Evolutionary conservation across 73 alveolate genomes (phyloP).

Genomic region (Paramecium octaurelia): DNA sequence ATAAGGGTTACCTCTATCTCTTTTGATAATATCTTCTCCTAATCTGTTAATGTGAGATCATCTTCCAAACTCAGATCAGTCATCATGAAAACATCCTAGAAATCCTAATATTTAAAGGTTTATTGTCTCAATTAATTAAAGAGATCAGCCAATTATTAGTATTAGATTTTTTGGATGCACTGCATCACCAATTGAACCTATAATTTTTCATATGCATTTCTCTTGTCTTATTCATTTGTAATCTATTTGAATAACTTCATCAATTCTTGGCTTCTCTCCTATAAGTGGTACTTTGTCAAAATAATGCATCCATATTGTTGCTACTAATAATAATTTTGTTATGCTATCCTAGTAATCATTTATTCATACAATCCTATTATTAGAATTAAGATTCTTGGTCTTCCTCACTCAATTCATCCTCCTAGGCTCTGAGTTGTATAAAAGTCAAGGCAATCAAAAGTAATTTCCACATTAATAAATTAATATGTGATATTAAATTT

Average conservation of each 20-base stretch:
- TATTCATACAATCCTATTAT: neutral
- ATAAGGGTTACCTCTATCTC: neutral
- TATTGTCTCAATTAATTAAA: neutral
- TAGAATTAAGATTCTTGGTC: neutral
- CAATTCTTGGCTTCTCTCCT: neutral
- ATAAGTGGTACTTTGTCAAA: neutral
- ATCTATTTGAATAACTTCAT: neutral
- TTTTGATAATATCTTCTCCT: neutral
- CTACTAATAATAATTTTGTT: neutral
- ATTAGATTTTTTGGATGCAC: neutral
- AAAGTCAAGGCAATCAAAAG: neutral
- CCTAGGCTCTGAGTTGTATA: neutral
- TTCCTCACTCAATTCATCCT: neutral
- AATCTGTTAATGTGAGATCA: neutral
- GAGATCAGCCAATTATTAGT: neutral
- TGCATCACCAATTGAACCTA: neutral
- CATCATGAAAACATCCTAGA: neutral
- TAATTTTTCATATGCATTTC: neutral
- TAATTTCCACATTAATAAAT: neutral
- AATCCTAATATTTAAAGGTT: neutral
- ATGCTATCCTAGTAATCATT: neutral
- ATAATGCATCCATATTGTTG: neutral
- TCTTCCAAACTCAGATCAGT: neutral
- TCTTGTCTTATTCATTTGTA: neutral
- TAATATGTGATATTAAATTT: neutral